Evolutionary conservation across 2,329 filamentous ascomycete species (phyloP).

Genomic region (Trichophyton rubrum): DNA sequence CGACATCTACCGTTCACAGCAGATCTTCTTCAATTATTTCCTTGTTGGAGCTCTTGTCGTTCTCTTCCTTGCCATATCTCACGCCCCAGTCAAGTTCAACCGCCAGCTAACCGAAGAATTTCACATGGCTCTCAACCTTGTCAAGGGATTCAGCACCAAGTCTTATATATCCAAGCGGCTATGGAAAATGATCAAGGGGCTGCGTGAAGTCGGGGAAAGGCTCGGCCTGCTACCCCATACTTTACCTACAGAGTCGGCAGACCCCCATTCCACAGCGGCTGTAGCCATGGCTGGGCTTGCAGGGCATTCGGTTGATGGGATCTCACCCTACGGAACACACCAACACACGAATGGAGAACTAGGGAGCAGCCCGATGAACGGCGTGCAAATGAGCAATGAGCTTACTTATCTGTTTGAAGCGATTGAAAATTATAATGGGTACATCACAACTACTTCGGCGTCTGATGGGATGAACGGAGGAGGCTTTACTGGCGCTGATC

Average conservation of each 20-base stretch:
- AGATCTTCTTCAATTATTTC: constrained; percentile 56
- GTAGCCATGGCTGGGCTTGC: constrained; percentile 55
- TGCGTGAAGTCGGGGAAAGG: constrained; percentile 52
- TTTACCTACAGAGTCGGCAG: constrained; percentile 32
- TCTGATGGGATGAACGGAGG: constrained; percentile 26
- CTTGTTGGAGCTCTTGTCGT: constrained; percentile 52
- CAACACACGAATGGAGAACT: constrained; percentile 22
- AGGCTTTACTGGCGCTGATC: constrained; percentile 27
- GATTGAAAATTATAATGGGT: constrained; percentile 41
- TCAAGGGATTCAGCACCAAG: constrained; percentile 49
- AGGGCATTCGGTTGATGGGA: constrained; percentile 48
- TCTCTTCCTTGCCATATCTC: constrained; percentile 51
- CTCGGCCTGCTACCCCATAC: constrained; percentile 41
- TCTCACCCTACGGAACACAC: constrained; percentile 30
- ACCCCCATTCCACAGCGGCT: constrained; percentile 49
- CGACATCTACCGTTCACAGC: constrained; percentile 51
- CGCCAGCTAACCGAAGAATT: constrained; percentile 52
- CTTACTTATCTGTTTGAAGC: constrained; percentile 52
- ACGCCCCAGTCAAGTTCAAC: constrained; percentile 50
- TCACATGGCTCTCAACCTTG: constrained; percentile 52
- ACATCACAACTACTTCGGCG: constrained; percentile 16
- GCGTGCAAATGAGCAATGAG: constrained; percentile 48
- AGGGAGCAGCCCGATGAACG: constrained; percentile 45
- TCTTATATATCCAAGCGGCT: constrained; percentile 50
- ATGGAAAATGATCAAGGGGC: constrained; percentile 51